These are phyloP conservation scores for Rhizopogon vulgaris DNA, from an alignment of 768 basidiomycete genomes.

Conservation along the genomic window DNA sequence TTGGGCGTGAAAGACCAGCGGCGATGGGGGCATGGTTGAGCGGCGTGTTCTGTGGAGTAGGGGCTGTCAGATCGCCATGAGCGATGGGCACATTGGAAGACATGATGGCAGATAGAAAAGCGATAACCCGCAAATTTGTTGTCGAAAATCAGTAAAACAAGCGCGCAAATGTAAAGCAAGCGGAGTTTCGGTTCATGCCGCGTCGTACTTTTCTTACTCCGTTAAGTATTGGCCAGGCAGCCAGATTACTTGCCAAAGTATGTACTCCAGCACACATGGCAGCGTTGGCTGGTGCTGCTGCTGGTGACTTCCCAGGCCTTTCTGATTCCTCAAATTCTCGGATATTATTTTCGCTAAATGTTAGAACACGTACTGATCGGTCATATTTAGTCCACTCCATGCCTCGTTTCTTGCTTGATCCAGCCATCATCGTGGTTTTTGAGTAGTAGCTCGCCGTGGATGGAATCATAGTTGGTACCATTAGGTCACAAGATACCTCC, in stretches of 20 bases:
- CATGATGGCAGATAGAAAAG: constrained; percentile 39
- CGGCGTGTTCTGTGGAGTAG: constrained; percentile 93
- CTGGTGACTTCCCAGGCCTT: not conserved
- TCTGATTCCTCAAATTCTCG: not conserved
- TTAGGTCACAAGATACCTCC: not conserved
- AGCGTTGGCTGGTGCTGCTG: not conserved
- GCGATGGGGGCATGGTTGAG: constrained; percentile 77
- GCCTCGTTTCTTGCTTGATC: not conserved
- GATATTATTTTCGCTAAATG: not conserved
- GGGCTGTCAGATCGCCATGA: constrained; percentile 63
- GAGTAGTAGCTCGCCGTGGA: not conserved
- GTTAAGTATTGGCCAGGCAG: no score
- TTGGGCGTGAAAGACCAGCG: constrained; percentile 74
- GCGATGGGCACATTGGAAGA: constrained; percentile 65
- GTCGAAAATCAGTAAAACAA: constrained; percentile 18
- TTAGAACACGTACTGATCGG: not conserved
- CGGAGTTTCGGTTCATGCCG: constrained; percentile 33
- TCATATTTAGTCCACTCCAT: not conserved
- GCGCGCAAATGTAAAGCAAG: constrained; percentile 16
- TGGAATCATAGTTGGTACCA: not conserved
- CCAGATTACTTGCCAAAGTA: no score
- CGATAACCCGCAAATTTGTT: constrained; percentile 14
- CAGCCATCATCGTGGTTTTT: not conserved
- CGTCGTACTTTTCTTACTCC: not conserved
- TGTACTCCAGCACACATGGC: not conserved